Base-by-base conservation (phyloP, 2,329 filamentous ascomycete genomes). In the Aspergillus pseudonomiae region DNA sequence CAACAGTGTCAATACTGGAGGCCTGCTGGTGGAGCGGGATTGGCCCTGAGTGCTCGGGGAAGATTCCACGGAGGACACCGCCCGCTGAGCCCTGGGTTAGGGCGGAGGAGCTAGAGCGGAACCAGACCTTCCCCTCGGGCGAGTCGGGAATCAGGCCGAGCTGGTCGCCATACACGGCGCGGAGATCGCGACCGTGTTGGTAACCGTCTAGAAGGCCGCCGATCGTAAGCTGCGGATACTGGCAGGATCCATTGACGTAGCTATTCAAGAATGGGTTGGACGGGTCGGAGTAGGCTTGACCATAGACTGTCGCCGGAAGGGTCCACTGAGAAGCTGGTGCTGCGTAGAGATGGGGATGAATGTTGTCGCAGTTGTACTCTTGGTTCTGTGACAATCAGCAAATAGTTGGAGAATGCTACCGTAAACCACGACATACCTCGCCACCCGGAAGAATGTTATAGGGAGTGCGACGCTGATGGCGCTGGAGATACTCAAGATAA, bases 361-460 rank as follows among this genome's bases (percentile, higher is more conserved):
- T 66, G 62, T 75, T 70, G 48, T 78, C 74, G 65, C 77, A 79
- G 57, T 77, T 62, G 63, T 77, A 79, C n/a, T 70, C 67, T 72
- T 78, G 68, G 36, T 77, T 75, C 77, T 79, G 53, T 7, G 9
- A 11, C 14, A n/a, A 57, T 59, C 54, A 56, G 19, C 11, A 12
- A 16, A 24, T 16, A 19, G n/a, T 4, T 53, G 4, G 16, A 11
- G 2, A n/a, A 3, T 14, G 32, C 2, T 14, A 26, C 21, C 57
- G 11, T 14, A 6, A 12, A 26, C 2, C 11, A 6, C 19, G 21
- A 46, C 63, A 24, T 62, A 78, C 77, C 69, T 79, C 77, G 26
- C 77, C 77, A 1, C 74, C 76, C 0, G 77, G 76, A 16, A 79
- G 67, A 45, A 79, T 75, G 41, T 79, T 79, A 62, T 79, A 79